A percentile compares a stretch with the other conserved stretches of the same genome.
These are phyloP conservation scores for Oidiodendron maius DNA, from an alignment of 495 filamentous ascomycete genomes.

Conservation along the genomic window DNA sequence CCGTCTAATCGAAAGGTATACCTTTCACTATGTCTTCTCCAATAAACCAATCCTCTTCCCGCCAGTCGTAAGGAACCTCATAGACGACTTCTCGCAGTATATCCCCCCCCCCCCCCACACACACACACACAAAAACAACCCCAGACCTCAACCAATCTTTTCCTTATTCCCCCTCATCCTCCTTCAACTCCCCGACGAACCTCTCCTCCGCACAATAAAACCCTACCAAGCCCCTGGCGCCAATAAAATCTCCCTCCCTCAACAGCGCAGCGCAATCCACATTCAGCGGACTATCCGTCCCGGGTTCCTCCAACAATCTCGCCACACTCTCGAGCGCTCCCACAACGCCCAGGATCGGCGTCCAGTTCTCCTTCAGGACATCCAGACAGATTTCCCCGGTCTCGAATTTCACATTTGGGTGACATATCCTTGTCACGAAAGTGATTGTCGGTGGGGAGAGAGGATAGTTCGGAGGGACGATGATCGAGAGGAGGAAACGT, in stretches of 20 bases:
- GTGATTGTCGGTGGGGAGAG: constrained; percentile 64
- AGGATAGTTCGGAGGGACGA: constrained; percentile 74
- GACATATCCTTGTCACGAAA: constrained; percentile 77
- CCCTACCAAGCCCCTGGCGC: constrained; percentile 74
- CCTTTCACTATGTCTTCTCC: too few relatives aligned
- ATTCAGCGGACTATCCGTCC: constrained; percentile 79
- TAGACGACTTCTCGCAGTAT: too few relatives aligned
- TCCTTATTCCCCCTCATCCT: not conserved
- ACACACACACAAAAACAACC: too few relatives aligned
- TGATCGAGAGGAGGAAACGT: constrained; percentile 75
- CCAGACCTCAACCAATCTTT: not conserved
- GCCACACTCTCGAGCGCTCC: constrained; percentile 66
- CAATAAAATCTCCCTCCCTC: constrained; percentile 68
- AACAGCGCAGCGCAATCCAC: constrained; percentile 79
- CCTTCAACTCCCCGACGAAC: constrained; percentile 33
- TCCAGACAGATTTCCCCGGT: constrained; percentile 94
- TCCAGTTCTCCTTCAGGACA: constrained; percentile 73
- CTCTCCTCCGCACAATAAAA: constrained; percentile 60
- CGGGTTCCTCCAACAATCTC: constrained; percentile 69
- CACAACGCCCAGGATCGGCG: constrained; percentile 74
- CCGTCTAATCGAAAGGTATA: too few relatives aligned
- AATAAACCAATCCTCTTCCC: not conserved
- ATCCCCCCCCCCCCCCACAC: too few relatives aligned
- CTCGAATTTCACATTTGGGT: constrained; percentile 76
- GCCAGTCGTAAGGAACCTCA: too few relatives aligned